These are phyloP conservation scores for Dipodascus albidus DNA, from an alignment of 805 yeast genomes.

Conservation along the genomic window DNA sequence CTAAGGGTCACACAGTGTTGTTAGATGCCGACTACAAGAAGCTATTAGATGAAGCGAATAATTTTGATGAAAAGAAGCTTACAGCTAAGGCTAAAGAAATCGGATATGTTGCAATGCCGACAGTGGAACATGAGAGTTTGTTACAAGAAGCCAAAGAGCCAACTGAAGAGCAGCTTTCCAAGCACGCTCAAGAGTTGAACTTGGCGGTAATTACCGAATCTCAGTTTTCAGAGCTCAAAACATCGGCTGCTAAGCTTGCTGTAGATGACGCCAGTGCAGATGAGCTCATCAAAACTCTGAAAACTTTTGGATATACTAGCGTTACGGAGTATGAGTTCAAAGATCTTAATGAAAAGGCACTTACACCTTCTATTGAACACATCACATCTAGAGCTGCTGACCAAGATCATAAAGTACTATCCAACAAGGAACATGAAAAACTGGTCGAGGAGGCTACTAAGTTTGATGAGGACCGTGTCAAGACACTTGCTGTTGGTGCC, in stretches of 20 bases:
- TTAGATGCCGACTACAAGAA: slow-evolving; percentile 11
- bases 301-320: neutral
- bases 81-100: slow-evolving; percentile 5
- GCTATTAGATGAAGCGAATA: neutral
- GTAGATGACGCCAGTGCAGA: neutral
- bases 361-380: slow-evolving; percentile 12
- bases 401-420: slow-evolving; percentile 14
- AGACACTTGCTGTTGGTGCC: slow-evolving; percentile 10
- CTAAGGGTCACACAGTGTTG: slow-evolving; percentile 23
- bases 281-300: neutral
- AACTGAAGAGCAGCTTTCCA: slow-evolving; percentile 13
- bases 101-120: slow-evolving; percentile 7
- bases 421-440: neutral
- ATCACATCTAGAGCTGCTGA: slow-evolving; percentile 12
- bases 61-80: neutral
- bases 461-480: neutral
- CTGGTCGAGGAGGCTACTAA: slow-evolving; percentile 6
- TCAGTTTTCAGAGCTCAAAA: slow-evolving; percentile 10
- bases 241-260: neutral
- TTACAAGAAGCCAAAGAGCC: slow-evolving; percentile 12
- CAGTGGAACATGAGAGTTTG: slow-evolving; percentile 21
- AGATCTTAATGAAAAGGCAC: slow-evolving; percentile 15
- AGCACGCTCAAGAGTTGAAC: slow-evolving; percentile 14
- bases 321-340: slow-evolving; percentile 8
- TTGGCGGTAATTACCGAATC: slow-evolving; percentile 14